These are phyloP conservation scores for Centrapalus pauciflorus DNA, from an alignment of 129 eudicot genomes.

Conservation along the genomic window DNA sequence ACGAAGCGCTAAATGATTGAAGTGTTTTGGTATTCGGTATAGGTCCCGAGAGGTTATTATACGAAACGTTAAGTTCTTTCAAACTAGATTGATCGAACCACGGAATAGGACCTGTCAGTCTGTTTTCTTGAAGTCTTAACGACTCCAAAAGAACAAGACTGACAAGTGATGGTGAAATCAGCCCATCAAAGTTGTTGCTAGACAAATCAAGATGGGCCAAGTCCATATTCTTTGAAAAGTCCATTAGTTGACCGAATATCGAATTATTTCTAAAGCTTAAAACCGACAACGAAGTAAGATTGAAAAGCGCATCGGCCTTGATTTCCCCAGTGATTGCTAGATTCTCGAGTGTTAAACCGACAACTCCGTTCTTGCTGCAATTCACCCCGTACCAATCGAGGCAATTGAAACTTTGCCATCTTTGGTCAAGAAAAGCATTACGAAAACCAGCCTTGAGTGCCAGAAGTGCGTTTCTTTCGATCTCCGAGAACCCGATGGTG, in stretches of 20 bases:
- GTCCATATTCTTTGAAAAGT: constrained; percentile 36
- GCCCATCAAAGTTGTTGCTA: constrained; percentile 38
- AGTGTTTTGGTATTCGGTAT: constrained; percentile 45
- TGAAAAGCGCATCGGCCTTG: constrained; percentile 30
- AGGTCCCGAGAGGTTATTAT: constrained; percentile 47
- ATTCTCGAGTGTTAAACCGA: constrained; percentile 42
- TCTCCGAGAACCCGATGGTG: constrained; percentile 29
- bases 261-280: constrained; percentile 54
- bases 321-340: constrained; percentile 42
- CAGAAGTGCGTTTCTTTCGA: constrained; percentile 47
- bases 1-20: constrained; percentile 29
- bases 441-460: constrained; percentile 35
- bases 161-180: constrained; percentile 47
- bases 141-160: constrained; percentile 33
- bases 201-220: constrained; percentile 47
- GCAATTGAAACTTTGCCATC: constrained; percentile 46
- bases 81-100: constrained; percentile 39
- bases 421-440: constrained; percentile 31
- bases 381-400: constrained; percentile 43
- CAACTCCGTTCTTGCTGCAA: constrained; percentile 40
- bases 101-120: constrained; percentile 43
- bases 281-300: constrained; percentile 35
- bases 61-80: constrained; percentile 46
- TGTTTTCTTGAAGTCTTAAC: constrained; percentile 48
- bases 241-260: constrained; percentile 49